phyloP scores from a whole-genome alignment of 2,329 filamentous ascomycete genomes.

The Colletotrichum filicis region DNA sequence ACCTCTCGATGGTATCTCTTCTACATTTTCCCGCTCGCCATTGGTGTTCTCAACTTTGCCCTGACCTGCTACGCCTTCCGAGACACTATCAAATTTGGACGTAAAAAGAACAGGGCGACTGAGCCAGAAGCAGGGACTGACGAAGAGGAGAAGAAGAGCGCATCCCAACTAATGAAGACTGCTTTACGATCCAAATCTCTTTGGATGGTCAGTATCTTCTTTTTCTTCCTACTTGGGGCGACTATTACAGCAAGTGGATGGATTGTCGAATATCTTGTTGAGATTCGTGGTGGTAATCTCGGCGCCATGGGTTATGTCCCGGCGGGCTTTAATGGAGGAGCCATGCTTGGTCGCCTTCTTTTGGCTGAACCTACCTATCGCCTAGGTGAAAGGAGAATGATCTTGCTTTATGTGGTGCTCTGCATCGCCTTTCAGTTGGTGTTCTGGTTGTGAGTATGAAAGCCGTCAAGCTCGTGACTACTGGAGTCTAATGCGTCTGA shows the following conservation, averaged over 20 bases:
- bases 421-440: slow-evolving; percentile 66
- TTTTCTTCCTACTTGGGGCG: slow-evolving; percentile 71
- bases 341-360: slow-evolving; percentile 65
- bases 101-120: slow-evolving; percentile 40
- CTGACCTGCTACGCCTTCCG: slow-evolving; percentile 61
- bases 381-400: slow-evolving; percentile 67
- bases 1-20: slow-evolving; percentile 63
- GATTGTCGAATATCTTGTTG: slow-evolving; percentile 73
- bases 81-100: slow-evolving; percentile 51
- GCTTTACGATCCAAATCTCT: slow-evolving; percentile 58
- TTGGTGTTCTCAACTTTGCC: slow-evolving; percentile 61
- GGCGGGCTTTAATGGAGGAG: slow-evolving; percentile 68
- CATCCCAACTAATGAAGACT: slow-evolving; percentile 54
- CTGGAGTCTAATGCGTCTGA: neutral
- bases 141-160: slow-evolving; percentile 40
- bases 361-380: slow-evolving; percentile 69
- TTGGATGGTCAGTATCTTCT: slow-evolving; percentile 71
- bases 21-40: slow-evolving; percentile 64
- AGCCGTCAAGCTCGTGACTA: neutral
- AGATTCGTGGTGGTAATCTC: slow-evolving; percentile 66
- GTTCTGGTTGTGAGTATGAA: slow-evolving; percentile 64
- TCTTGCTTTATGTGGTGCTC: slow-evolving; percentile 63
- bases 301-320: slow-evolving; percentile 71
- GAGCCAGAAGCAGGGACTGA: neutral
- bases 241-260: slow-evolving; percentile 67